Base-by-base conservation (phyloP, 192 early-diverging fungal genomes). In the Geranomyces michiganensis region DNA sequence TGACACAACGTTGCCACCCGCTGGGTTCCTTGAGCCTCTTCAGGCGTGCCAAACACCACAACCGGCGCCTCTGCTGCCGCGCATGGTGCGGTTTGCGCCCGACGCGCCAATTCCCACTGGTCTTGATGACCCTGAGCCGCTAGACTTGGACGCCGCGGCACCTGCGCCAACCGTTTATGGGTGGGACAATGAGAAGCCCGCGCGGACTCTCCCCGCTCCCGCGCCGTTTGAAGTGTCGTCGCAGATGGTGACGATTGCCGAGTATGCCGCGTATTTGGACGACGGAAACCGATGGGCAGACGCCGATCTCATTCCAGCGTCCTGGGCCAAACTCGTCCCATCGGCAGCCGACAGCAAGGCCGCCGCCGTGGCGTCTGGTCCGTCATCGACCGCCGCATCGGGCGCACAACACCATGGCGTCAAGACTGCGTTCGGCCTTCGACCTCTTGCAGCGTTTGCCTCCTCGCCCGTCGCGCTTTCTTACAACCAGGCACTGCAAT, bases 151-250 rank as follows among this genome's bases (percentile, higher is more conserved):
- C n/a, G 70, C 62, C 22, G 13, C 65, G 9, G 67, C 60, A 27
- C 48, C 68, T 46, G 45, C 26, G 2, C 72, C 29, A 53, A 51
- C 36, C 66, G 67, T 77, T 1, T 92, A 91, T 86, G 95, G 95
- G 13, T 97, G 95, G 95, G 94, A 96, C 79, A 94, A 92, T 75
- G 95, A 97, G 65, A 80, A 84, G 36, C 92, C 94, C 17, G 51
- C 74, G 12, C 77, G 45, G n/a, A 63, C 71, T 6, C 30, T 69
- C 46, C 66, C 75, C 1, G 30, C 71, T 0, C 68, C 89, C 5
- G 22, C 62, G 29, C 43, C 81, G 1, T 92, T 90, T 70, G 74
- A 71, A 22, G 90, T 96, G 29, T 90, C 92, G 60, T 80, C 86
- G 8, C 89, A 93, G 13, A 93, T 90, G 21, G 87, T 97, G 1